Evolutionary conservation across 106 monocot species (phyloP).

Genomic region (Apostasia shenzhenica): DNA sequence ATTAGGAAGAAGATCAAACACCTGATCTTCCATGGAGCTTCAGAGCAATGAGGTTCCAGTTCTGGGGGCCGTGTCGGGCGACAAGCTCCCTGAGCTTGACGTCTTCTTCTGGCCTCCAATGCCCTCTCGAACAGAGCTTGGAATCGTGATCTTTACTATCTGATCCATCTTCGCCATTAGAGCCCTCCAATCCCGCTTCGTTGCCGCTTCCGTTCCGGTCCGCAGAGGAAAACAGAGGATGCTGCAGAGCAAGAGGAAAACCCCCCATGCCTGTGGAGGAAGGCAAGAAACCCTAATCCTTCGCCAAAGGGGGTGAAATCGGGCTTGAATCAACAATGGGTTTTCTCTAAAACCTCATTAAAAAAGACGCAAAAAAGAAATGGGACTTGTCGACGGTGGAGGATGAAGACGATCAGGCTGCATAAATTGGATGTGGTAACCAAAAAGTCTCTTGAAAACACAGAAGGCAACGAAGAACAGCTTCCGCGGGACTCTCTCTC

Average conservation of each 20-base stretch:
- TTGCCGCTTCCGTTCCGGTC: background rate
- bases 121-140: slow-evolving; percentile 16
- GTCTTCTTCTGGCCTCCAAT: slow-evolving; percentile 30
- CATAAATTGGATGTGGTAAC: too few relatives aligned
- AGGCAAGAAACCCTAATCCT: background rate
- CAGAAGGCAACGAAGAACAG: background rate
- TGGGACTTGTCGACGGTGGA: background rate
- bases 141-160: slow-evolving; percentile 4
- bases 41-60: slow-evolving; percentile 24
- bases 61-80: slow-evolving; percentile 17
- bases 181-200: background rate
- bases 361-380: background rate
- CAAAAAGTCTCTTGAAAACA: too few relatives aligned
- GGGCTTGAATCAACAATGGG: background rate
- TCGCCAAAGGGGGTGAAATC: background rate
- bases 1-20: background rate
- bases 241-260: background rate
- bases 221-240: background rate
- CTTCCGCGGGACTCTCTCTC: background rate
- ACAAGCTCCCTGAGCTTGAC: slow-evolving; percentile 25
- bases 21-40: slow-evolving; percentile 23
- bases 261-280: background rate
- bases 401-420: background rate
- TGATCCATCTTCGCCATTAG: slow-evolving; percentile 1
- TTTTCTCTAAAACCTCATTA: background rate